Evolutionary conservation across 306 rosid genomes (phyloP).

Genomic region (Malus asiatica): DNA sequence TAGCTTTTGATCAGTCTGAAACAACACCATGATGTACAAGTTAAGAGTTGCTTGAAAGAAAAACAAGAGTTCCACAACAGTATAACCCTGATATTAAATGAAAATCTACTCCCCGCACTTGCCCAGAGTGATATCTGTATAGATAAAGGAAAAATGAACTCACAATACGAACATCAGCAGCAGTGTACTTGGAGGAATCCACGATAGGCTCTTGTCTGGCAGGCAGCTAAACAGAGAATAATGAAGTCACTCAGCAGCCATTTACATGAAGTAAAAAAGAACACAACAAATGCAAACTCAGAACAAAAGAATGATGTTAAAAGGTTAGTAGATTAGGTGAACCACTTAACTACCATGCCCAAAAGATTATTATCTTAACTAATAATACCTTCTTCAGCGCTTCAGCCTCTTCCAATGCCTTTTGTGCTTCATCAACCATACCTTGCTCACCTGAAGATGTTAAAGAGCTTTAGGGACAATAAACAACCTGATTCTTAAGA

Average conservation of each 20-base stretch:
- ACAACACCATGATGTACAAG: conserved; percentile 19
- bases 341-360: background rate
- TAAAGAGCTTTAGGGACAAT: conserved; percentile 2
- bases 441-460: conserved; percentile 91
- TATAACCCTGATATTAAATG: background rate
- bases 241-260: background rate
- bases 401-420: conserved; percentile 99
- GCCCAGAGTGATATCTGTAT: background rate
- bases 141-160: conserved; percentile 32
- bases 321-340: background rate
- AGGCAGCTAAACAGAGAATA: conserved; percentile 56
- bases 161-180: conserved; percentile 97
- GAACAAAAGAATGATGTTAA: background rate
- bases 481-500: background rate
- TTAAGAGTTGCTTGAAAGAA: conserved; percentile 7
- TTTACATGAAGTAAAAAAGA: background rate
- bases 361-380: background rate
- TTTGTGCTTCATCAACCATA: conserved; percentile 95
- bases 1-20: conserved; percentile 99
- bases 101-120: background rate
- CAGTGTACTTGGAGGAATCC: conserved; percentile 89
- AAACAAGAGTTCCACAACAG: background rate
- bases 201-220: conserved; percentile 78
- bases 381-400: conserved; percentile 83
- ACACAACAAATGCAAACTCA: background rate